A percentile compares a stretch with the other conserved stretches of the same genome.
Evolutionary conservation across 805 yeast genomes (phyloP).

Genomic region (Tetrapisispora taiwanensis): DNA sequence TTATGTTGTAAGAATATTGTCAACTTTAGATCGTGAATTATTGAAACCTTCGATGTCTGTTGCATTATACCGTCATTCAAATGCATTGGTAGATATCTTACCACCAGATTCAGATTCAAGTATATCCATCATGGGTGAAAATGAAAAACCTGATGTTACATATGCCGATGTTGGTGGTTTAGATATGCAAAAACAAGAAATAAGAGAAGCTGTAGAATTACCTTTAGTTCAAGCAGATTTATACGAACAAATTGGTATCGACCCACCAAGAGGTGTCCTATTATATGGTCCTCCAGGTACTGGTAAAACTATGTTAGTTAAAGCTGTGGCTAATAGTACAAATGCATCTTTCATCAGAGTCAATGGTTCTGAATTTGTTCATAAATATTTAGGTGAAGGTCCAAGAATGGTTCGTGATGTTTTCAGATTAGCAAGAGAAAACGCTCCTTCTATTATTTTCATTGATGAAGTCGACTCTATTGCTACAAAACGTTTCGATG

Average conservation of each 20-base stretch:
- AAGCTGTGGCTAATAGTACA: conserved; percentile 95
- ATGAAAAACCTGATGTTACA: conserved; percentile 84
- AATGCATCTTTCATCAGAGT: conserved; percentile 95
- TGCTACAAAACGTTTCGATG: conserved; percentile 98
- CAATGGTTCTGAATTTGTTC: conserved; percentile 96
- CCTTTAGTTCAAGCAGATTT: conserved; percentile 93
- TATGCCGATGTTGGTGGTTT: conserved; percentile 98
- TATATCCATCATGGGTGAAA: conserved; percentile 87
- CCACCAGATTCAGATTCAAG: conserved; percentile 99
- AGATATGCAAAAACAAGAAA: conserved; percentile 98
- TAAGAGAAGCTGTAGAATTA: conserved; percentile 94
- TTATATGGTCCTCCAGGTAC: conserved; percentile 99
- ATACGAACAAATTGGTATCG: conserved; percentile 95
- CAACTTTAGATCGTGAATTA: conserved; percentile 89
- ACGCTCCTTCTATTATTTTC: conserved; percentile 92
- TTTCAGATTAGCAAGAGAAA: conserved; percentile 92
- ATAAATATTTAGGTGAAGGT: conserved; percentile 97
- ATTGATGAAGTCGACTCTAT: conserved; percentile 98
- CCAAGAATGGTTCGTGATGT: conserved; percentile 99
- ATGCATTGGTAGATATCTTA: conserved; percentile 90
- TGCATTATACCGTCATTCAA: conserved; percentile 96
- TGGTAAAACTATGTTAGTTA: conserved; percentile 97
- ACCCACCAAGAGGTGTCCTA: conserved; percentile 96
- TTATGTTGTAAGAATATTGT: conserved; percentile 88
- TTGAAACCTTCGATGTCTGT: conserved; percentile 92